Base-by-base conservation (phyloP, 2,329 filamentous ascomycete species). In the Tolypocladium sp. region DNA sequence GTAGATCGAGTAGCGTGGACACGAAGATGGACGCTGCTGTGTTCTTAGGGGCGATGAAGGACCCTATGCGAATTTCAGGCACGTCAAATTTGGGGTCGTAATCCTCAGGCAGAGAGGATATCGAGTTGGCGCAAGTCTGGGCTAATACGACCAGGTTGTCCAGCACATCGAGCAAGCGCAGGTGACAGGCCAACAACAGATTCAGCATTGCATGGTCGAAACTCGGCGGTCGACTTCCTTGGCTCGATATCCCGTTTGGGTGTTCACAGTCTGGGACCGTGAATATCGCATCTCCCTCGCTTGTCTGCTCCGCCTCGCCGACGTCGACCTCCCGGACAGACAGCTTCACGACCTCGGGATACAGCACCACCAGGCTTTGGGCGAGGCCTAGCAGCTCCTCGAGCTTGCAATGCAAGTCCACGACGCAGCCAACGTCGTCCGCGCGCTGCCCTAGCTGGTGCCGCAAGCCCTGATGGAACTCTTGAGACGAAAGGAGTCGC, bases 1-100 rank as follows among this genome's bases (percentile, higher is more conserved):
- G 66, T 30, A 74, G 63, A 51, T 74, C 71, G 5, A 69, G 60
- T 4, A 75, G 37, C 62, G 74, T 66, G 2, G 69, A 62, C 3
- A 69, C 63, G 52, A 73, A 64, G 64, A 75, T 69, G 9, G 72
- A 65, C 6, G 69, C 68, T 4, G 73, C 71, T 5, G 71, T 68
- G 0, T 61, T 60, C 13, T 68, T 67, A 3, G 71, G 69, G 7
- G 72, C 69, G 22, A 73, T 63, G 53, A 75, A 75, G 2, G 71
- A 71, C 1, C 77, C 76, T 6, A 78, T 70, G 4, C 71, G 71
- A 17, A 77, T 71, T 54, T 76, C 71, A 0, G 76, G 74, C 4
- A 77, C 68, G 22, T 71, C 68, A 42, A 76, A 68, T 7, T 67
- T 66, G 0, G 70, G 73, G 17, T 72, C 68, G 17, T 65, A 60